Evolutionary conservation across 148 eudicot genomes (phyloP), one percentile per base, ranked within the genome.

Genomic region (Oxyria digyna): DNA sequence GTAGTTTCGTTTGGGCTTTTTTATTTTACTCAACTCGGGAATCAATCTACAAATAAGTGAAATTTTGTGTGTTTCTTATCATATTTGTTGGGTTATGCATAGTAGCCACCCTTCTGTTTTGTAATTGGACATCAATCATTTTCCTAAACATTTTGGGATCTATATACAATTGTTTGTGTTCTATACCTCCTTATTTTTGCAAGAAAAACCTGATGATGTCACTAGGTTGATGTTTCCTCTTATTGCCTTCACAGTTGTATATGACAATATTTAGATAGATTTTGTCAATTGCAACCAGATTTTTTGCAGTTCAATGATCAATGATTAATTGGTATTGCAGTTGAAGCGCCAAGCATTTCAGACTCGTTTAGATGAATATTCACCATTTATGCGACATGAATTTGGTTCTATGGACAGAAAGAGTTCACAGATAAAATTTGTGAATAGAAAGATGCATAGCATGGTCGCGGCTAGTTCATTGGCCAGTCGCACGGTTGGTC

Each of bases 261-360:
- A 3, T 4, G 67, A n/a, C 2, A 63, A 67, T 68, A 20, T 33
- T 24, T 68, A 68, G 5, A 13, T 18, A 42, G 54, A 54, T 54
- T 24, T 12, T 54, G 31, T 54, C 24, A 26, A 54, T 11, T 24
- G 62, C 32, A 23, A 54, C 24, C 62, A 54, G 15, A 3, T 54
- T 8, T 70, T 4, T 69, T 43, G 54, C 38, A 45, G 21, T 32
- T 45, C 8, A 46, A 24, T 69, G 50, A 41, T 11, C 3, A 15
- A 17, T n/a, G 21, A 31, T 33, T 55, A 45, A 12, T 52, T 68
- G 42, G 54, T 65, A 40, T 70, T 81, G 69, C 78, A 84, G 85
- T 73, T 81, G 78, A 83, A 85, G 79, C 72, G 35, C 69, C 77
- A 71, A 77, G 63, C 77, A 52, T 62, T 81, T 33, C 80, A 69